Conservation (phyloP, 306 rosid genomes). For the Lotus japonicus region DNA sequence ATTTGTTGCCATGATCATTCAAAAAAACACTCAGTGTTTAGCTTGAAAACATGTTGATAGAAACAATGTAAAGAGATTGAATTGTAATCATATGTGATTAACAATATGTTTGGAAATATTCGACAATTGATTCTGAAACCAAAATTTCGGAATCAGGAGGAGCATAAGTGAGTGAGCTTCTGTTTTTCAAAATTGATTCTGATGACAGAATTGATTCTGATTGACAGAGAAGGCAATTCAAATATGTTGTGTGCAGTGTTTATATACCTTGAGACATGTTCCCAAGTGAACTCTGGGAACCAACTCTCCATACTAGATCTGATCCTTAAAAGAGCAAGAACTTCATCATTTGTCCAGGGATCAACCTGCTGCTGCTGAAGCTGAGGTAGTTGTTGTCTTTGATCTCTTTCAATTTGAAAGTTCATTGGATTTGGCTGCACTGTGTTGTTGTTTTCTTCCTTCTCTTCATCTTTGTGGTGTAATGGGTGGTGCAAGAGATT, state of each 20-base stretch:
- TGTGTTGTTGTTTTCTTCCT: neutral
- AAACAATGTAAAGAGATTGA: neutral
- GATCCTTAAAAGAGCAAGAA: constrained; percentile 68
- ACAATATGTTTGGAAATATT: too few relatives aligned
- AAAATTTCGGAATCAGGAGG: too few relatives aligned
- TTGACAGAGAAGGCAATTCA: too few relatives aligned
- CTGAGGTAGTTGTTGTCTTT: constrained; percentile 2
- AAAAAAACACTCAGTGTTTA: too few relatives aligned
- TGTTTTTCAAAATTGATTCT: too few relatives aligned
- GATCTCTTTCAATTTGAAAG: constrained; percentile 36
- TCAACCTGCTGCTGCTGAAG: neutral
- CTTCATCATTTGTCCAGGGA: constrained; percentile 74
- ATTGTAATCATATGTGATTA: neutral
- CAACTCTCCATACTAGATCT: constrained; percentile 84
- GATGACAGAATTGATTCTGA: too few relatives aligned
- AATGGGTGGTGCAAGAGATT: constrained; percentile 41
- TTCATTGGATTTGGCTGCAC: constrained; percentile 17
- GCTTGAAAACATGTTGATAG: neutral
- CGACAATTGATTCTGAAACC: too few relatives aligned
- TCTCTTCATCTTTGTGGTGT: constrained; percentile 33
- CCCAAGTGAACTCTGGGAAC: constrained; percentile 89
- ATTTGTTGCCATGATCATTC: neutral
- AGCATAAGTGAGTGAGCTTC: too few relatives aligned
- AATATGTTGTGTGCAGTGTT: too few relatives aligned
- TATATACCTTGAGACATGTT: constrained; percentile 68